Evolutionary conservation across 73 alveolate genomes (phyloP).

Genomic region (Durusdinium trenchii): DNA sequence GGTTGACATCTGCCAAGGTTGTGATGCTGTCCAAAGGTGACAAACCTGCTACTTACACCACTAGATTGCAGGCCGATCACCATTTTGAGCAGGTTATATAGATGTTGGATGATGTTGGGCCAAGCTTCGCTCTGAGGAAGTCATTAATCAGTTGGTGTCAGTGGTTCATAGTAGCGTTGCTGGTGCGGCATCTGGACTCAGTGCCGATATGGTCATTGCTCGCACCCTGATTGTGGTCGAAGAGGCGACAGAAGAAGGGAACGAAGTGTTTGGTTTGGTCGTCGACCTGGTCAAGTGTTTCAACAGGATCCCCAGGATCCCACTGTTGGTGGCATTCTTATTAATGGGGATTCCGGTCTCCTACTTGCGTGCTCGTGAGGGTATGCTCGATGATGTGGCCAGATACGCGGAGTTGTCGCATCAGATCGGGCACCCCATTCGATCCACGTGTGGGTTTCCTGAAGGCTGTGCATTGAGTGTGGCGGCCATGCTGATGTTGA

Average conservation of each 20-base stretch:
- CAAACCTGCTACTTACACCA: too few relatives aligned
- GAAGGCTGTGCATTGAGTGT: slow-evolving; percentile 28
- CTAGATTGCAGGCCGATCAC: background rate
- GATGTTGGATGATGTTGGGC: background rate
- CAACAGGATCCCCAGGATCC: background rate
- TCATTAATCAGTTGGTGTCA: background rate
- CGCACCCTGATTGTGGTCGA: background rate
- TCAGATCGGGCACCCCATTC: background rate
- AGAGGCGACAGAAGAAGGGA: background rate
- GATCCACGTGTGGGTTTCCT: background rate
- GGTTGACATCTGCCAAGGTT: background rate
- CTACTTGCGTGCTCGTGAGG: background rate
- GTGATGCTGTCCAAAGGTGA: background rate
- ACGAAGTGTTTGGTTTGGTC: background rate
- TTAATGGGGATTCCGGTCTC: background rate
- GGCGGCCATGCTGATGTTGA: background rate
- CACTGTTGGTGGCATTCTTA: too few relatives aligned
- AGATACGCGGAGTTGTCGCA: background rate
- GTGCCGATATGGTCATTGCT: background rate
- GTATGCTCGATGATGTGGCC: background rate
- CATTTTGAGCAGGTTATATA: background rate
- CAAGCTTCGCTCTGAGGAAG: background rate
- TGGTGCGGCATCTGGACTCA: background rate
- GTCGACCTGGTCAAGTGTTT: background rate
- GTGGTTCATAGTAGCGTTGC: background rate